phyloP scores from a whole-genome alignment of 2,329 filamentous ascomycete genomes.

The Apiospora pterosperma region DNA sequence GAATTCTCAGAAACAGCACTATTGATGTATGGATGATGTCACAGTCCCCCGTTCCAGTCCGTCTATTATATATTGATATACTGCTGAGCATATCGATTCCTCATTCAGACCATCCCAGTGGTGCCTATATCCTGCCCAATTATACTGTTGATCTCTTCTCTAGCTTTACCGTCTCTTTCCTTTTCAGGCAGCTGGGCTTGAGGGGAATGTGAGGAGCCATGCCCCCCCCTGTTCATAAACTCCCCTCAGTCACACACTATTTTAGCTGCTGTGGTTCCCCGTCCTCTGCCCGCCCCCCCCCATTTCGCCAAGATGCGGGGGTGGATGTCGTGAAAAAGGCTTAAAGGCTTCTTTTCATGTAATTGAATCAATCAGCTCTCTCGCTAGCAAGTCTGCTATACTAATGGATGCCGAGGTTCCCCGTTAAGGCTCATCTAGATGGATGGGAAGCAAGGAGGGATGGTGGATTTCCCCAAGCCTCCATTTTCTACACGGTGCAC shows the following conservation, averaged over 20 bases:
- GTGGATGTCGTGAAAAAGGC: not conserved
- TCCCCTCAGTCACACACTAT: not conserved
- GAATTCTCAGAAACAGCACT: not conserved
- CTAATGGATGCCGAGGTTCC: not conserved
- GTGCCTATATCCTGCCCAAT: no score
- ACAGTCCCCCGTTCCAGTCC: not conserved
- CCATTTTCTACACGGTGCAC: not conserved
- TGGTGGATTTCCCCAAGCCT: not conserved
- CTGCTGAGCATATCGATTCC: no score
- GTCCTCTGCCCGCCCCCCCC: not conserved
- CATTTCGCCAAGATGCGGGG: slow-evolving; percentile 1
- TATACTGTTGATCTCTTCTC: not conserved
- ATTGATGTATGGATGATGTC: not conserved
- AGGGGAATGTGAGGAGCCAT: not conserved
- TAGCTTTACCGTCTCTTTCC: not conserved
- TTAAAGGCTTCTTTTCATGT: slow-evolving; percentile 1
- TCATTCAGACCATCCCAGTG: no score
- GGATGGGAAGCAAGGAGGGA: no score
- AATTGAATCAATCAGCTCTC: not conserved
- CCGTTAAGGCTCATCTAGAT: not conserved
- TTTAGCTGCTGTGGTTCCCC: not conserved
- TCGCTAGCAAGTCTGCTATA: not conserved
- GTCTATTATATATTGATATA: not conserved
- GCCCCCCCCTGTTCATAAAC: not conserved
- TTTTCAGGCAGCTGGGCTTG: not conserved